phyloP scores from a whole-genome alignment of 1,139 yeast species.

The Yamadazyma taylorii region DNA sequence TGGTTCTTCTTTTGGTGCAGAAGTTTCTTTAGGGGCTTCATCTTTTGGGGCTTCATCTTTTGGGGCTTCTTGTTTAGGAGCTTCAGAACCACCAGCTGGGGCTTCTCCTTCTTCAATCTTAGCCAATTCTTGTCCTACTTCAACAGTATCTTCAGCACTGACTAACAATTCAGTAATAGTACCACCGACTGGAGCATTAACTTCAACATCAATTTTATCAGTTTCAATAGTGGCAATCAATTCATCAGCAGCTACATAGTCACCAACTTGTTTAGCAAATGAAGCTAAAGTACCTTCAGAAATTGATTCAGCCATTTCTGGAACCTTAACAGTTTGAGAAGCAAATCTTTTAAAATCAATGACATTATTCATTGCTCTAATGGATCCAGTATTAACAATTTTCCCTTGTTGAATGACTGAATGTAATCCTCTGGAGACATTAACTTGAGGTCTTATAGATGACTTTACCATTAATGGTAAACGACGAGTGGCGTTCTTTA shows the following conservation, averaged over 20 bases:
- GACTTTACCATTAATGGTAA: conserved; percentile 17
- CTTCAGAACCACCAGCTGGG: conserved; percentile 63
- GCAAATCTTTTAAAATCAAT: conserved; percentile 38
- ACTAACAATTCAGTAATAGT: conserved; percentile 83
- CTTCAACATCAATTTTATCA: conserved; percentile 96
- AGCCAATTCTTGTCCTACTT: conserved; percentile 91
- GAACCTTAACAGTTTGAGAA: conserved; percentile 73
- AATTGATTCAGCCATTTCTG: conserved; percentile 98
- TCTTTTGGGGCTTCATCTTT: conserved; percentile 27
- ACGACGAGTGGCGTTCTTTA: conserved; percentile 19
- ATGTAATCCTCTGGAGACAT: conserved; percentile 17
- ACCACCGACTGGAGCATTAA: conserved; percentile 92
- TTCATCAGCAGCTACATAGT: conserved; percentile 84
- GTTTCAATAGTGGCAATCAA: conserved; percentile 96
- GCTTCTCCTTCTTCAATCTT: conserved; percentile 90
- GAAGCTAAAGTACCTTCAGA: conserved; percentile 94
- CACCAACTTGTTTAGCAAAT: conserved; percentile 82
- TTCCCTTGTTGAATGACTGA: conserved; percentile 6
- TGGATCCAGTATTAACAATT: conserved; percentile 3
- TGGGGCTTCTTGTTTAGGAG: conserved; percentile 27
- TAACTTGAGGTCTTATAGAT: conserved; percentile 13
- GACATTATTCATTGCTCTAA: conserved; percentile 3
- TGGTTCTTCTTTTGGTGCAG: conserved; percentile 20
- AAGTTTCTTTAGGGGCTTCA: conserved; percentile 21
- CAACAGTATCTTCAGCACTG: conserved; percentile 87